Evolutionary conservation across 306 rosid genomes (phyloP), one percentile per base, ranked within the genome.

Genomic region (Ammopiptanthus mongolicus): DNA sequence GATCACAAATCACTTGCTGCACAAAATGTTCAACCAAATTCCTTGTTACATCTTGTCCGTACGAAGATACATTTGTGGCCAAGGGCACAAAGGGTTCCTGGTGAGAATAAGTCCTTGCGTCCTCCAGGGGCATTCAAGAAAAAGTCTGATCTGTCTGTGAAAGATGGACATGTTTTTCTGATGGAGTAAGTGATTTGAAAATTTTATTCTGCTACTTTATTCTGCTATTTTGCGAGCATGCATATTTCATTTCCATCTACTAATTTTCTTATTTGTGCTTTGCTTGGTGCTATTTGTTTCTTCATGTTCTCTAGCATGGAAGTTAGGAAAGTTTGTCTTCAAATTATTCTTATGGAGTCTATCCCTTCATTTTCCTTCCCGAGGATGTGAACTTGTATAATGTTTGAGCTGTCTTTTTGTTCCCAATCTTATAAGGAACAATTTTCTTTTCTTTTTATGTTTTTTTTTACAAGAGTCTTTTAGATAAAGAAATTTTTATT

Each of bases 91-190:
- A 84, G 83, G 84, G 84, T 91, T 83, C 98, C 96, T 65, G 91
- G 96, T 65, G 98, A 91, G 74, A 90, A 90, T 68, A 94, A 89
- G 72, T 90, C 97, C 25, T 72, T 94, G 72, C 93, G 97, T 70
- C 97, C 97, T 64, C 97, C 98, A 15, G 96, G 98, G 78, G 98
- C 98, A 77, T 94, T 94, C 84, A 94, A 94, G 88, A 94, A 94
- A 87, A 94, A 91, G 80, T 91, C 98, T 63, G 98, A 94, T 69
- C 89, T 91, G 57, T 91, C 96, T 25, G 96, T 86, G 75, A 94
- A 94, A 83, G 98, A 94, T n/a, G 98, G 98, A 33, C 98, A 86
- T 75, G 97, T 94, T 48, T 90, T 90, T 80, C 85, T 94, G 31
- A 87, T 91, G 96, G 97, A 94, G 98, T 94, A 89, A 88, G 97